A percentile compares a stretch with the other conserved stretches of the same genome.
Conservation (phyloP, 352 stramenopile species). For the Phytopythium delawarense region DNA sequence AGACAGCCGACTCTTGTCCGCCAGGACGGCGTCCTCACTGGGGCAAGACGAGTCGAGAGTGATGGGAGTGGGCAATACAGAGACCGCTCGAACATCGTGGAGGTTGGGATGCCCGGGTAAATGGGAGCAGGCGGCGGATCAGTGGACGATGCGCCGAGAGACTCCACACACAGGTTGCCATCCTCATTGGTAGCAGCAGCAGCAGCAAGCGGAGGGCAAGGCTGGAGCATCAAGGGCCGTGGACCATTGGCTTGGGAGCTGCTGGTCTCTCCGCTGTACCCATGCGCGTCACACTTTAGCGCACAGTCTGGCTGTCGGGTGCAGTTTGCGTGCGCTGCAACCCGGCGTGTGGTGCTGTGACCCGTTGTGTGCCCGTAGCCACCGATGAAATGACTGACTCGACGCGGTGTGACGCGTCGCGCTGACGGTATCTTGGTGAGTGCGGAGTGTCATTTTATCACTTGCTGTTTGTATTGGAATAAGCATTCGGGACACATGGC, state of each 20-base stretch:
- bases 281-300: background rate
- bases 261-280: background rate
- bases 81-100: background rate
- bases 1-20: background rate
- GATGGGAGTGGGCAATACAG: background rate
- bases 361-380: background rate
- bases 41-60: background rate
- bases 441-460: background rate
- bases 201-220: background rate
- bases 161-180: background rate
- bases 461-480: background rate
- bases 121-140: background rate
- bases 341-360: background rate
- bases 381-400: background rate
- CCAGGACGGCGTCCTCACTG: background rate
- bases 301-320: background rate
- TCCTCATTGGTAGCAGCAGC: background rate
- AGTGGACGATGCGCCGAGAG: background rate
- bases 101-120: background rate
- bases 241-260: no score
- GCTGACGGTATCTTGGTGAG: background rate
- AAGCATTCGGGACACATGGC: background rate
- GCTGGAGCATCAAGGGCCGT: no score
- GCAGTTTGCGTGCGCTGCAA: background rate
- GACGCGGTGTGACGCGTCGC: background rate